phyloP scores from a whole-genome alignment of 1,139 yeast genomes.

The Yamadazyma aaseri region DNA sequence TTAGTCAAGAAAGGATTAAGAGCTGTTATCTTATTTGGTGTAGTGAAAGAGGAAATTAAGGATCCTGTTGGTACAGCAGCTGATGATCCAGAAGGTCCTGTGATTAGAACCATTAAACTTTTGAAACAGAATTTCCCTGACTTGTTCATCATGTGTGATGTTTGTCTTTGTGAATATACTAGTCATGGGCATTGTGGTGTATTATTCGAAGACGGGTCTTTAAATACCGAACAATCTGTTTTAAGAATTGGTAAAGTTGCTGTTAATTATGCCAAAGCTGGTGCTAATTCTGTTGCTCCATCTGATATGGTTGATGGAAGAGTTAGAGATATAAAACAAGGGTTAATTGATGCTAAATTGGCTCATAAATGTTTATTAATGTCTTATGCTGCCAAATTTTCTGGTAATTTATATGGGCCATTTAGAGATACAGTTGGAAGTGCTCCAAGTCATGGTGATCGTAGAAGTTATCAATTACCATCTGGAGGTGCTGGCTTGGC shows the following conservation, averaged over 20 bases:
- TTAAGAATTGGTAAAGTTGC: slow-evolving; percentile 92
- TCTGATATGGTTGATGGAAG: slow-evolving; percentile 98
- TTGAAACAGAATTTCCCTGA: slow-evolving; percentile 70
- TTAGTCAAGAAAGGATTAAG: slow-evolving; percentile 79
- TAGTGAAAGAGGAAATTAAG: slow-evolving; percentile 68
- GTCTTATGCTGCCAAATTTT: slow-evolving; percentile 93
- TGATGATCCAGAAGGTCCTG: slow-evolving; percentile 96
- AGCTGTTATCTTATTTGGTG: slow-evolving; percentile 90
- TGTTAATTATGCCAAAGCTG: slow-evolving; percentile 92
- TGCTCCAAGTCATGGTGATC: slow-evolving; percentile 85
- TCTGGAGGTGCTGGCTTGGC: slow-evolving; percentile 93
- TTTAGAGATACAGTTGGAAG: slow-evolving; percentile 97
- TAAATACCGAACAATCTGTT: slow-evolving; percentile 74
- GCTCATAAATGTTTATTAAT: slow-evolving; percentile 88
- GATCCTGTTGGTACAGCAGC: slow-evolving; percentile 87
- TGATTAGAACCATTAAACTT: slow-evolving; percentile 70
- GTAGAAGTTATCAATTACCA: slow-evolving; percentile 92
- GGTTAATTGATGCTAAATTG: slow-evolving; percentile 76
- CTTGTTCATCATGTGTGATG: slow-evolving; percentile 87
- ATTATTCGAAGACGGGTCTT: slow-evolving; percentile 78
- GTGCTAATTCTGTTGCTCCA: slow-evolving; percentile 95
- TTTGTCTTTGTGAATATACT: slow-evolving; percentile 95
- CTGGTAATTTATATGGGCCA: slow-evolving; percentile 93
- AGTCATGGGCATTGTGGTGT: slow-evolving; percentile 97
- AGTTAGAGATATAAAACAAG: slow-evolving; percentile 81